Percentiles rank a stretch among this genome's conserved stretches.
Conservation (phyloP, 1,284 basidiomycete genomes). For the Xanthoconium separans region DNA sequence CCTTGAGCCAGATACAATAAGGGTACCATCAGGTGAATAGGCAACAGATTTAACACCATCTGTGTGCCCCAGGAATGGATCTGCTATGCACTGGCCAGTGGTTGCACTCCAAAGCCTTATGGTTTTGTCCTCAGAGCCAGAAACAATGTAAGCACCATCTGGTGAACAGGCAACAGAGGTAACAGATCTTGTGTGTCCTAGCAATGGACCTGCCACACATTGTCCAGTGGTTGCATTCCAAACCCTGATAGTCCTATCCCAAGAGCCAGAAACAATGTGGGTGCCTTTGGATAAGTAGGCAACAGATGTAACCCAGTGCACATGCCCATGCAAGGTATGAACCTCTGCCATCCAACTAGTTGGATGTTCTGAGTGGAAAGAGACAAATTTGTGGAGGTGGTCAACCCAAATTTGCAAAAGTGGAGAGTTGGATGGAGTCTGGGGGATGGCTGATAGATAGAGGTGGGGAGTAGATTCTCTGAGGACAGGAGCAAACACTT, state of each 20-base stretch:
- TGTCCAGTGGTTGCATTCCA: neutral
- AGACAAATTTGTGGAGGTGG: neutral
- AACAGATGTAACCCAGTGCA: neutral
- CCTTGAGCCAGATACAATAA: neutral
- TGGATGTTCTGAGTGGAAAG: neutral
- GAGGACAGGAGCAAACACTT: neutral
- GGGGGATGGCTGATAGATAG: slow-evolving; percentile 1
- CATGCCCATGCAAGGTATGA: neutral
- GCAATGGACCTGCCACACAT: neutral
- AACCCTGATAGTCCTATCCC: neutral
- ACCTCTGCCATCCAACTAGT: neutral
- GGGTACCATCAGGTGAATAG: neutral
- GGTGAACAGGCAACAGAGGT: neutral
- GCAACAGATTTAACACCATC: neutral
- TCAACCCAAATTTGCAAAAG: neutral
- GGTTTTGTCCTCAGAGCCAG: neutral
- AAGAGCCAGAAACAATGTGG: neutral
- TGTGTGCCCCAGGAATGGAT: neutral
- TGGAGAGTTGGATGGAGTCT: neutral
- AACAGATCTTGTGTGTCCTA: no score
- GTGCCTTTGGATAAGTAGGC: neutral
- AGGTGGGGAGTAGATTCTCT: neutral
- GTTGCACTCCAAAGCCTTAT: neutral
- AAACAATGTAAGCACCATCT: neutral
- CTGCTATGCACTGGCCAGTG: neutral